Evolutionary conservation across 306 rosid species (phyloP), one percentile per base, ranked within the genome.

Genomic region (Castanospermum australe): DNA sequence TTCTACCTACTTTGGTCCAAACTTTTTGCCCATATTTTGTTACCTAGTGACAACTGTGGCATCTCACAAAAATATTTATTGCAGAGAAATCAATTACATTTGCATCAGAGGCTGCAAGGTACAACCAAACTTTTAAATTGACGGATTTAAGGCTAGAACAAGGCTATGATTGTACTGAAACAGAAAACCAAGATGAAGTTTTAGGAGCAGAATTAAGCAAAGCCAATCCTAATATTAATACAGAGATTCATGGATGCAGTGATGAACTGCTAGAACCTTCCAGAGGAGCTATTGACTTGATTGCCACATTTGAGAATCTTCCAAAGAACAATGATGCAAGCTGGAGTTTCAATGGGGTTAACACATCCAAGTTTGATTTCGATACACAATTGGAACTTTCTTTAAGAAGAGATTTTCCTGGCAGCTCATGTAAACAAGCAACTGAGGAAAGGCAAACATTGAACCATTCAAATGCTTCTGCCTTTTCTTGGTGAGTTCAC

Each of bases 381-480:
- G 71, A 79, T 83, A 87, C 90, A 24, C 84, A 81, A 50, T 76
- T 93, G 87, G 97, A 83, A 82, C 92, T 93, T 67, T 93, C 93
- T 77, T 68, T 87, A 83, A 83, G 82, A 64, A 75, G 83, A 69
- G 65, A 79, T 50, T 79, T 48, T 79, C 73, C 77, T 36, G 76
- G 77, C 42, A 73, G 80, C 75, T 62, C 87, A 77, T 54, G 83
- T 61, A 62, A 72, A 48, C 79, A 85, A 76, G 51, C 78, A 48
- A 59, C 55, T 42, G 90, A 80, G 47, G 94, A 88, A 71, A 72
- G 79, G 48, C 80, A 73, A 63, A 63, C 77, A 12, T 85, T 84
- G 87, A 93, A 89, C 78, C 94, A 81, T 68, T 88, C 98, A 76
- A 83, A 87, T 82, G 91, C 87, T 17, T 91, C 98, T 59, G 94